Conservation (phyloP, 2,329 filamentous ascomycete species). For the Aspergillus hortae region DNA sequence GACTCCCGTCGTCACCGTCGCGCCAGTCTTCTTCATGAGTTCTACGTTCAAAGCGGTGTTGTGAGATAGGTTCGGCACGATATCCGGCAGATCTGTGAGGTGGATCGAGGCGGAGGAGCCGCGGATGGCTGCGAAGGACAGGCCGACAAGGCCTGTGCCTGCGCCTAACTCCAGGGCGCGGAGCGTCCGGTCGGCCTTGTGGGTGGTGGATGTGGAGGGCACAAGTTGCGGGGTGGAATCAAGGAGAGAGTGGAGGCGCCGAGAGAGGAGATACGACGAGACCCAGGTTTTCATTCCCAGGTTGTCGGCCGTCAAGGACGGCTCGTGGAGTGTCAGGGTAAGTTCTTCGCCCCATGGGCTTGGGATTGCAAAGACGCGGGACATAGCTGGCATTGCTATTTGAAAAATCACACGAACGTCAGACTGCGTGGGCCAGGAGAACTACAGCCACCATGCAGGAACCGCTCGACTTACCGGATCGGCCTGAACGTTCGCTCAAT, state of each 20-base stretch:
- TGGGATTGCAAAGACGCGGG: constrained; percentile 58
- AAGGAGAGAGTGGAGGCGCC: constrained; percentile 55
- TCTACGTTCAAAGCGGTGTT: constrained; percentile 66
- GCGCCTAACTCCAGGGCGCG: constrained; percentile 75
- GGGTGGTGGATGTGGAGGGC: constrained; percentile 19
- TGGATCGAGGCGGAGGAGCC: constrained; percentile 54
- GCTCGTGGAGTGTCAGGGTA: constrained; percentile 74
- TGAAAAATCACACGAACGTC: not conserved
- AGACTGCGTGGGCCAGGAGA: not conserved
- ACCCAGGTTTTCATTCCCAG: constrained; percentile 95
- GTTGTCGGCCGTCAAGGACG: constrained; percentile 80
- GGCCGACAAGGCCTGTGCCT: constrained; percentile 84
- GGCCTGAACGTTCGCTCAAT: constrained; percentile 80
- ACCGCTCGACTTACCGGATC: constrained; percentile 53
- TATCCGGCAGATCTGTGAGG: constrained; percentile 80
- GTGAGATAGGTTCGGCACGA: constrained; percentile 72
- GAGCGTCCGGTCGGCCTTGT: constrained; percentile 21
- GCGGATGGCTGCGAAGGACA: constrained; percentile 75
- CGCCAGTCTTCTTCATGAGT: constrained; percentile 54
- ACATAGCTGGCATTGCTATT: constrained; percentile 60
- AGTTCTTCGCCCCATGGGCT: constrained; percentile 45
- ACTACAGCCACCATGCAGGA: not conserved
- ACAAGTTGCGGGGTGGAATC: constrained; percentile 31
- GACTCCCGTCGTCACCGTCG: constrained; percentile 58
- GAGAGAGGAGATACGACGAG: constrained; percentile 80